These are phyloP conservation scores for Nosema muscidifuracis DNA, from an alignment of 371 early-diverging fungal genomes.

Conservation along the genomic window DNA sequence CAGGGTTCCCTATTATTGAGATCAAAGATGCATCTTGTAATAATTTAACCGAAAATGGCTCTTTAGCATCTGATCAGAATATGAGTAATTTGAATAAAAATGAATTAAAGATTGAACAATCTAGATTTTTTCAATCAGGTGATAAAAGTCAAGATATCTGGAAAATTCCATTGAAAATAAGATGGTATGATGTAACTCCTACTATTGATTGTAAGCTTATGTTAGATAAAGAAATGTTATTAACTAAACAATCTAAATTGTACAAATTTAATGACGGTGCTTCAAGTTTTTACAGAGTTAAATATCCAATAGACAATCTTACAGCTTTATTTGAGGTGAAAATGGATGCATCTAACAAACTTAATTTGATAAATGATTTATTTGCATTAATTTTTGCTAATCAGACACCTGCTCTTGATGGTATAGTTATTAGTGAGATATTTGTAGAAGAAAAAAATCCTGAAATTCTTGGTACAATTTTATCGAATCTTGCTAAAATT, in stretches of 20 bases:
- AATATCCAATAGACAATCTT: constrained; percentile 64
- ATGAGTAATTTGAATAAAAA: too few species aligned
- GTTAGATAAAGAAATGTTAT: background rate
- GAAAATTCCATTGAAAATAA: constrained; percentile 63
- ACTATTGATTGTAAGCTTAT: constrained; percentile 52
- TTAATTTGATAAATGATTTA: constrained; percentile 29
- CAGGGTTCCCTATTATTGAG: constrained; percentile 66
- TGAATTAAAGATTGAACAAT: constrained; percentile 60
- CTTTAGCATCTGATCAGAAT: background rate
- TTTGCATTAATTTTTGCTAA: constrained; percentile 15
- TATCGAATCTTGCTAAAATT: background rate
- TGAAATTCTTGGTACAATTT: background rate
- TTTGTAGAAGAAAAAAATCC: background rate
- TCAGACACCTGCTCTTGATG: background rate
- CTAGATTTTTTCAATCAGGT: constrained; percentile 71
- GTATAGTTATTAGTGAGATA: background rate
- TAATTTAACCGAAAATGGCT: background rate
- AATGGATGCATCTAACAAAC: background rate
- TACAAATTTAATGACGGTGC: constrained; percentile 67
- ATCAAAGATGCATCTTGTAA: constrained; percentile 56
- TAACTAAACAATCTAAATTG: constrained; percentile 31
- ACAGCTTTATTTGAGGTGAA: constrained; percentile 2
- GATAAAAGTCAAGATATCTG: constrained; percentile 60
- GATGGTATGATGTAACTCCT: constrained; percentile 69
- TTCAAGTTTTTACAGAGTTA: constrained; percentile 67